phyloP scores from a whole-genome alignment of 805 yeast species.

The Saccharomycopsis schoenii region DNA sequence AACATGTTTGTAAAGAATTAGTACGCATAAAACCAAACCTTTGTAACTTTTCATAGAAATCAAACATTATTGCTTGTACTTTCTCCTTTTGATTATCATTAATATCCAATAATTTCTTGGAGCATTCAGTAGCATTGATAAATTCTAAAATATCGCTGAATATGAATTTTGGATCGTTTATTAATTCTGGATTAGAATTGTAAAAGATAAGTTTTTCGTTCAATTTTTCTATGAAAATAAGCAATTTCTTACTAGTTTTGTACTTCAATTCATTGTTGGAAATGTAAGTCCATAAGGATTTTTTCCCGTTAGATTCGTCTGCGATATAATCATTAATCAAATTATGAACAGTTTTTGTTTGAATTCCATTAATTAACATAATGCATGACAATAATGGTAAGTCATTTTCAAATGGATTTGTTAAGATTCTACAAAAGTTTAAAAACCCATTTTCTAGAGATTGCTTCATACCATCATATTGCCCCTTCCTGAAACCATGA shows the following conservation, averaged over 20 bases:
- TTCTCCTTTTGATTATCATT: constrained; percentile 22
- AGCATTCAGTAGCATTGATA: constrained; percentile 15
- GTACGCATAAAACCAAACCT: constrained; percentile 21
- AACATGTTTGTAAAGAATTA: background rate
- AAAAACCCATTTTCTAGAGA: constrained; percentile 33
- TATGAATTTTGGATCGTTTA: constrained; percentile 15
- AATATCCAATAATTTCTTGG: constrained; percentile 20
- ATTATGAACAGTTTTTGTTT: background rate
- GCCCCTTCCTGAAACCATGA: constrained; percentile 45
- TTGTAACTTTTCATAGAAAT: constrained; percentile 27
- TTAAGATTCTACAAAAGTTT: constrained; percentile 37
- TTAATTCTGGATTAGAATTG: background rate
- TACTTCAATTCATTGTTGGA: background rate
- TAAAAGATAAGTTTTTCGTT: constrained; percentile 16
- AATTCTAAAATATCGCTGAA: constrained; percentile 14
- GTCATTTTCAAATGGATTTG: constrained; percentile 24
- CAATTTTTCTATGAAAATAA: constrained; percentile 23
- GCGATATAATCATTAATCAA: background rate
- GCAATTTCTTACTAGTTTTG: constrained; percentile 16
- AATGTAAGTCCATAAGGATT: background rate
- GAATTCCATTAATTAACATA: constrained; percentile 17
- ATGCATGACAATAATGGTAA: constrained; percentile 25
- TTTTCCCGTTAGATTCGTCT: background rate
- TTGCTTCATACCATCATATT: constrained; percentile 16
- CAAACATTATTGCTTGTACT: constrained; percentile 18